A percentile compares a stretch with the other conserved stretches of the same genome.
Evolutionary conservation across 169 alveolate species (phyloP).

Genomic region (Miamiensis avidus): DNA sequence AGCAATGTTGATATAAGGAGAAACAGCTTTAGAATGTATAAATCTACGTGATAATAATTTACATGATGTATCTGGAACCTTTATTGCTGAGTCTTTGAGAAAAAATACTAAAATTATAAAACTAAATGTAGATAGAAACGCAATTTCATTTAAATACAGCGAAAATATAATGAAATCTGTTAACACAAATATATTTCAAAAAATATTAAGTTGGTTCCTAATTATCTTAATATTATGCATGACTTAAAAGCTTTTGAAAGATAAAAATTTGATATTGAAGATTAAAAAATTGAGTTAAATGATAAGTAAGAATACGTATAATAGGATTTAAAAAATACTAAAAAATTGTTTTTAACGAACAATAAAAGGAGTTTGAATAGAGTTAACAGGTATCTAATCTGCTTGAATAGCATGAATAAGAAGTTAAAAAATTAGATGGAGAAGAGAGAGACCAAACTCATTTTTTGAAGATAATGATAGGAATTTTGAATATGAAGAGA

Average conservation of each 20-base stretch:
- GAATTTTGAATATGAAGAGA: too few species aligned
- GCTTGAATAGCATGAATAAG: too few species aligned
- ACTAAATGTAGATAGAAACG: constrained; percentile 60
- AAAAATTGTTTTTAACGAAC: too few species aligned
- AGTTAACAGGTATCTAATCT: too few species aligned
- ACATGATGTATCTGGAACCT: constrained; percentile 59
- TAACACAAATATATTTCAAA: constrained; percentile 6
- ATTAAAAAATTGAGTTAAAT: not conserved
- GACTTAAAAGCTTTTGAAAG: constrained; percentile 8
- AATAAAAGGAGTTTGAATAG: too few species aligned
- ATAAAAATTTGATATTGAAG: constrained; percentile 14
- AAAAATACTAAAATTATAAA: constrained; percentile 47
- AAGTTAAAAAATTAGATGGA: too few species aligned
- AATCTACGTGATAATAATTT: constrained; percentile 52
- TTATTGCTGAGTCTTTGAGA: constrained; percentile 55
- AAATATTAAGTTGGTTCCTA: constrained; percentile 27
- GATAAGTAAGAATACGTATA: too few species aligned
- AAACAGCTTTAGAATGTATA: constrained; percentile 23
- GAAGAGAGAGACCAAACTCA: too few species aligned
- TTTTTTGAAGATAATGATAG: too few species aligned
- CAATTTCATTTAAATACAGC: constrained; percentile 45
- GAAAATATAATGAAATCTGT: constrained; percentile 27
- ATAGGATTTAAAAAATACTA: too few species aligned
- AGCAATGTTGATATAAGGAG: constrained; percentile 34
- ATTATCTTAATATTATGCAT: not conserved